Conservation (phyloP, 345 rosid species). For the Lepidium sativum region DNA sequence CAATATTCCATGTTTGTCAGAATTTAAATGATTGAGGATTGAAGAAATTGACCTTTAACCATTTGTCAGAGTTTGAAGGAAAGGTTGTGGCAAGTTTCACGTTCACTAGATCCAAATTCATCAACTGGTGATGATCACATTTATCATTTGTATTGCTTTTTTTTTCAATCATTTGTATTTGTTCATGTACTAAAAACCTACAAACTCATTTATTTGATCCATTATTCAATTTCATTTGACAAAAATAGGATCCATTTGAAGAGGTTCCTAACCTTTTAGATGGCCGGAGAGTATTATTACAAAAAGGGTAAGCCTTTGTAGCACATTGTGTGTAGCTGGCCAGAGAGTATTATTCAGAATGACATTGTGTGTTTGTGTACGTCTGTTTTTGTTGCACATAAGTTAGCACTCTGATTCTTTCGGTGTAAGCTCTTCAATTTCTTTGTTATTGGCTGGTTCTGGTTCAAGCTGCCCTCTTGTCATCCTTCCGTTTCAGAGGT, state of each 20-base stretch:
- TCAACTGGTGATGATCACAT: conserved; percentile 38
- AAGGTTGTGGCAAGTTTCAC: conserved; percentile 45
- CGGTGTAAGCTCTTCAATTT: too few species aligned
- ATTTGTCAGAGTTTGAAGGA: conserved; percentile 47
- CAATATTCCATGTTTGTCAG: not conserved
- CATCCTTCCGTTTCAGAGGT: too few species aligned
- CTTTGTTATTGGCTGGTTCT: too few species aligned
- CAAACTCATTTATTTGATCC: not conserved
- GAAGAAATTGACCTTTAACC: not conserved
- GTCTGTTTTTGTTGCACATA: too few species aligned
- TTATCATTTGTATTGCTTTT: conserved; percentile 17
- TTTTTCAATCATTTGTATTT: too few species aligned
- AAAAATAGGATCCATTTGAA: conserved; percentile 84
- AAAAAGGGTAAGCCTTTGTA: conserved; percentile 75
- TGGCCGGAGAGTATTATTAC: conserved; percentile 59
- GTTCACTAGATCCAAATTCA: conserved; percentile 32
- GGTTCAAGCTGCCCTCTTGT: too few species aligned
- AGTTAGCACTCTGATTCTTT: too few species aligned
- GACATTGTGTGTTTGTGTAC: too few species aligned
- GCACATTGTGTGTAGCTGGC: too few species aligned
- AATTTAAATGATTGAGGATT: not conserved
- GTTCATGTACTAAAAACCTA: not conserved
- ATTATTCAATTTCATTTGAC: not conserved
- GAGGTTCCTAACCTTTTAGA: conserved; percentile 94
- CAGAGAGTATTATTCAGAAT: too few species aligned